These are phyloP conservation scores for Magnusiomyces paraingens DNA, from an alignment of 1,139 yeast genomes.

Conservation along the genomic window DNA sequence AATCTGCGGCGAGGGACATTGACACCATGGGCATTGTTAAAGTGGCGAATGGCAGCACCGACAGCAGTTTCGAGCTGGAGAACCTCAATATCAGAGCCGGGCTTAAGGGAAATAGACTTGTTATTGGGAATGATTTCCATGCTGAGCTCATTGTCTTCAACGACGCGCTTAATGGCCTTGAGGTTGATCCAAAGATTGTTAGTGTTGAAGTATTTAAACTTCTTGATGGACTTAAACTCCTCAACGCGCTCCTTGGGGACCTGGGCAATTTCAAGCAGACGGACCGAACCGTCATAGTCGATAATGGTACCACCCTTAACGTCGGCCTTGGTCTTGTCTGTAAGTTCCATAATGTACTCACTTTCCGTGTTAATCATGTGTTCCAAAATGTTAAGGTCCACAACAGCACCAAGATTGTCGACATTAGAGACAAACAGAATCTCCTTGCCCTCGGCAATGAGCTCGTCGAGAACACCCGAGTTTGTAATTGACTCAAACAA, in stretches of 20 bases:
- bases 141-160: constrained; percentile 75
- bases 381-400: constrained; percentile 80
- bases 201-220: constrained; percentile 96
- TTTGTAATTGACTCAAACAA: constrained; percentile 83
- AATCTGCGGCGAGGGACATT: constrained; percentile 97
- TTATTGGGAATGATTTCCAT: constrained; percentile 94
- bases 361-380: constrained; percentile 90
- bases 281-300: constrained; percentile 90
- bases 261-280: constrained; percentile 95
- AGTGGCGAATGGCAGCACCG: constrained; percentile 98
- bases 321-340: constrained; percentile 98
- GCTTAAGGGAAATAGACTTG: constrained; percentile 71
- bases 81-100: constrained; percentile 67
- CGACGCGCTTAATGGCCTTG: constrained; percentile 86
- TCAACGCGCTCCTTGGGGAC: constrained; percentile 98
- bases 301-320: constrained; percentile 99
- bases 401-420: constrained; percentile 98
- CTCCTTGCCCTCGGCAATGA: constrained; percentile 92
- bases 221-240: constrained; percentile 95
- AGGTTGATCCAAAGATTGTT: constrained; percentile 96
- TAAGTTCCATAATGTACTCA: constrained; percentile 96
- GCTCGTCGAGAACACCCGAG: constrained; percentile 86
- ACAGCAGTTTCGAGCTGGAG: constrained; percentile 97
- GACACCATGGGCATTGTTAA: constrained; percentile 93
- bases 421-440: constrained; percentile 93